Base-by-base conservation (phyloP, 441 rosid species). In the Populus hybrid region DNA sequence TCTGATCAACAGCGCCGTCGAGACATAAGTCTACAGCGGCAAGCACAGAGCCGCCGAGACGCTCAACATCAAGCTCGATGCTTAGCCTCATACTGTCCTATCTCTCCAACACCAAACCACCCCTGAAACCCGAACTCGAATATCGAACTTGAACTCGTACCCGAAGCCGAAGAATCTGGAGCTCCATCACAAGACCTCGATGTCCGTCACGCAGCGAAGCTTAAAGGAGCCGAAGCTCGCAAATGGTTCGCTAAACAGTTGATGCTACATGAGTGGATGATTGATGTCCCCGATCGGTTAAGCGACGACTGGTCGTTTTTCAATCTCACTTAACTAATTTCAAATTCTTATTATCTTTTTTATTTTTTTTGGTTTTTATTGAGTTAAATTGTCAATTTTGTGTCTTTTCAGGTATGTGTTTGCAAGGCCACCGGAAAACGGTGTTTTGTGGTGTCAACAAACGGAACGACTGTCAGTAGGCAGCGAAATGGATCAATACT, bases 251-350 rank as follows among this genome's bases (percentile, higher is more conserved):
- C 98, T 0, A 85, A 81, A 21, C 97, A 92, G 91, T 82, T 95
- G 40, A 91, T 93, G 95, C 89, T 92, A 26, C 99, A 91, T 1
- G 99, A 93, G 73, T 95, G 99, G 98, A 95, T 93, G 93, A 93
- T 95, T 84, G 98, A 93, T 81, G 87, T 93, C 26, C 99, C 99
- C 63, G 94, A 90, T 81, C 80, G 86, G 72, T 80, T 93, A 72
- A 78, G 85, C 80, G 85, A 75, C 66, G 96, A 95, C 75, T 95
- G 98, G 98, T 92, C 21, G 23, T 35, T 46, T 34, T 14, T 69
- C 81, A 78, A 38, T 69, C 75, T 40, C 34, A 12, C 50, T 57
- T 9, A 7, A 50, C 32, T 23, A 18, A 67, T 28, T 23, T 69
- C 57, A 18, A 50, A n/a, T 14, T 34, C 18, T 5, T 71, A 46